Evolutionary conservation across 305 asterid species (phyloP).

Genomic region (Fraxinus angustifolia): DNA sequence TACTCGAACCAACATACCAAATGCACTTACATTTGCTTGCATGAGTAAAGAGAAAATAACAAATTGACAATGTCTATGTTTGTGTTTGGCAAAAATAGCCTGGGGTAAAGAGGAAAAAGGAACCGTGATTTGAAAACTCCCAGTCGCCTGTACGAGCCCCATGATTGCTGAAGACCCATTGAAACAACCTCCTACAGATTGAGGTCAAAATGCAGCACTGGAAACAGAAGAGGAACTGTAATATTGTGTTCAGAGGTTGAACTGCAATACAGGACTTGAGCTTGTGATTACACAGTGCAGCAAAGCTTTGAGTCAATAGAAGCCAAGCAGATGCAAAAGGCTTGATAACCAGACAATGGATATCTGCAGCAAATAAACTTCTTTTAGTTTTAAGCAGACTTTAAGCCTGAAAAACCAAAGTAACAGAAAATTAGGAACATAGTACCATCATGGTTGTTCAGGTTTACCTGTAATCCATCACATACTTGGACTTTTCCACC

Average conservation of each 20-base stretch:
- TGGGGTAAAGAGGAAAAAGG: background rate
- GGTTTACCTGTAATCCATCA: slow-evolving; percentile 86
- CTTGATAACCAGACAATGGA: slow-evolving; percentile 91
- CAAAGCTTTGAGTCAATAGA: slow-evolving; percentile 88
- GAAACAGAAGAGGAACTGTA: background rate
- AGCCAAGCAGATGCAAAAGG: slow-evolving; percentile 83
- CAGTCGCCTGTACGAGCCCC: background rate
- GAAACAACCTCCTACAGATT: background rate
- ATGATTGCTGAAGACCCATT: background rate
- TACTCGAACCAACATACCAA: background rate
- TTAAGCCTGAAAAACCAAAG: background rate
- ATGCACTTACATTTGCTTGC: background rate
- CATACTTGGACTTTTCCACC: slow-evolving; percentile 74
- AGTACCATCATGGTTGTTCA: background rate
- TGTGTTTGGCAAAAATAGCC: background rate
- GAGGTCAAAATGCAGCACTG: background rate
- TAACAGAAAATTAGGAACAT: background rate
- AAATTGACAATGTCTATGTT: background rate
- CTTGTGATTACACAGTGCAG: slow-evolving; percentile 52
- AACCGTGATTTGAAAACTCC: background rate
- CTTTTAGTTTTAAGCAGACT: background rate
- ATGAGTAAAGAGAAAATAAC: background rate
- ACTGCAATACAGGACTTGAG: slow-evolving; percentile 13
- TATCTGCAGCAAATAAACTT: slow-evolving; percentile 50
- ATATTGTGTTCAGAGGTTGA: slow-evolving; percentile 32